A percentile compares a stretch with the other conserved stretches of the same genome.
Evolutionary conservation across 352 stramenopile genomes (phyloP).

Genomic region (Elongisporangium prolatum): DNA sequence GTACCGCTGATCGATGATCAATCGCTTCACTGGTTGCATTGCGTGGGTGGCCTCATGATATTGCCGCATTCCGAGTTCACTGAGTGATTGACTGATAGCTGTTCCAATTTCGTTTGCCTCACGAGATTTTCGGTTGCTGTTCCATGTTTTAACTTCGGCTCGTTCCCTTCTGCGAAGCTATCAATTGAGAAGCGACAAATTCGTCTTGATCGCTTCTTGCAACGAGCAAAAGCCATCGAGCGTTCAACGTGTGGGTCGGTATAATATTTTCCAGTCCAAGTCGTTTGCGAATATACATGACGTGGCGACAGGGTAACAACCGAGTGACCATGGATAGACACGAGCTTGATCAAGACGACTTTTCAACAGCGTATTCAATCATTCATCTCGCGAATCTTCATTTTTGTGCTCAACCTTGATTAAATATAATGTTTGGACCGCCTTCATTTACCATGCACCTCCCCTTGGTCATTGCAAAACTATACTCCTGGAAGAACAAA

Average conservation of each 20-base stretch:
- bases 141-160: conserved; percentile 1
- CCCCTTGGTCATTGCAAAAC: conserved; percentile 2
- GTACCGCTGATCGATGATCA: conserved; percentile 10
- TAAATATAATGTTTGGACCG: conserved; percentile 10
- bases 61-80: conserved; percentile 8
- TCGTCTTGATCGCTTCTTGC: too few relatives aligned
- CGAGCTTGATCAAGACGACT: conserved; percentile 10
- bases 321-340: conserved; percentile 16
- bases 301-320: conserved; percentile 11
- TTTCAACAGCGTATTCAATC: conserved; percentile 12
- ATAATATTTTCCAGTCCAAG: conserved; percentile 10
- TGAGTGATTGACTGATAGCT: conserved; percentile 12
- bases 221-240: conserved; percentile 7
- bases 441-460: conserved; percentile 12
- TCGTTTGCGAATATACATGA: conserved; percentile 12
- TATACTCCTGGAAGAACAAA: conserved; percentile 13
- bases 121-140: conserved; percentile 10
- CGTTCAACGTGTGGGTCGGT: conserved; percentile 7
- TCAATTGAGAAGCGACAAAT: conserved; percentile 5
- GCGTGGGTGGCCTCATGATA: conserved; percentile 2
- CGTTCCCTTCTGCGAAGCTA: neutral
- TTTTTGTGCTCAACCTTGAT: neutral
- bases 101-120: conserved; percentile 6
- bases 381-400: conserved; percentile 11
- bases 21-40: neutral